These are phyloP conservation scores for Penicillium palitans DNA, from an alignment of 2,329 filamentous ascomycete species.

Conservation along the genomic window DNA sequence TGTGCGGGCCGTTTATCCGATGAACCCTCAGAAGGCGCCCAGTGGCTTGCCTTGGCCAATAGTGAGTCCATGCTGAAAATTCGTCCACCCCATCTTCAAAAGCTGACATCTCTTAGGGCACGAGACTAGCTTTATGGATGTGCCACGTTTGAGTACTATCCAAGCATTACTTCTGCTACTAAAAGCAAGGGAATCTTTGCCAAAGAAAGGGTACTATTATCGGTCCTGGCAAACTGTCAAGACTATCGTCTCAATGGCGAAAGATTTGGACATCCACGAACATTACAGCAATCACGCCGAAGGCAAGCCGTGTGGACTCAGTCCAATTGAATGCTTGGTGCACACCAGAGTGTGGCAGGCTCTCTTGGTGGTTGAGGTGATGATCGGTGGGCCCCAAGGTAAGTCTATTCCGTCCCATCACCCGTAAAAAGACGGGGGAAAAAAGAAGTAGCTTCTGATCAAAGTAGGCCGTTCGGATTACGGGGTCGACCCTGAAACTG, in stretches of 20 bases:
- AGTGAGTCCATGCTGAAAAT: constrained; percentile 54
- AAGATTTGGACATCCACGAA: constrained; percentile 85
- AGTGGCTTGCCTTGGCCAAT: constrained; percentile 88
- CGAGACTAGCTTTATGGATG: constrained; percentile 89
- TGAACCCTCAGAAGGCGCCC: constrained; percentile 78
- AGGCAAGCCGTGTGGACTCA: constrained; percentile 68
- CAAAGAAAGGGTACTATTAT: constrained; percentile 93
- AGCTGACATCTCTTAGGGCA: constrained; percentile 62
- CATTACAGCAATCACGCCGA: constrained; percentile 77
- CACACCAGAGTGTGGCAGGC: constrained; percentile 90
- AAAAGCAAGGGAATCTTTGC: constrained; percentile 88
- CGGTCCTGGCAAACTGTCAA: constrained; percentile 96
- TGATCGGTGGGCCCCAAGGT: constrained; percentile 95
- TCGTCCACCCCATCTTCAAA: constrained; percentile 2
- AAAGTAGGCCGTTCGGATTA: constrained; percentile 71
- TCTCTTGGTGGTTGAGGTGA: constrained; percentile 80
- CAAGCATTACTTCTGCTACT: constrained; percentile 84
- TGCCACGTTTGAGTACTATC: constrained; percentile 84
- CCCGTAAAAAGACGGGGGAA: not conserved
- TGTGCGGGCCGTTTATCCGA: constrained; percentile 82
- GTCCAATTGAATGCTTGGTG: constrained; percentile 72
- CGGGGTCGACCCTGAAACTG: constrained; percentile 69
- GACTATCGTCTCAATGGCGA: constrained; percentile 87
- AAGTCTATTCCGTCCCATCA: constrained; percentile 23
- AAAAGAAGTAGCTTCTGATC: constrained; percentile 17